Evolutionary conservation across 2,329 filamentous ascomycete species (phyloP).

Genomic region (Myriosclerotinia scirpicola): DNA sequence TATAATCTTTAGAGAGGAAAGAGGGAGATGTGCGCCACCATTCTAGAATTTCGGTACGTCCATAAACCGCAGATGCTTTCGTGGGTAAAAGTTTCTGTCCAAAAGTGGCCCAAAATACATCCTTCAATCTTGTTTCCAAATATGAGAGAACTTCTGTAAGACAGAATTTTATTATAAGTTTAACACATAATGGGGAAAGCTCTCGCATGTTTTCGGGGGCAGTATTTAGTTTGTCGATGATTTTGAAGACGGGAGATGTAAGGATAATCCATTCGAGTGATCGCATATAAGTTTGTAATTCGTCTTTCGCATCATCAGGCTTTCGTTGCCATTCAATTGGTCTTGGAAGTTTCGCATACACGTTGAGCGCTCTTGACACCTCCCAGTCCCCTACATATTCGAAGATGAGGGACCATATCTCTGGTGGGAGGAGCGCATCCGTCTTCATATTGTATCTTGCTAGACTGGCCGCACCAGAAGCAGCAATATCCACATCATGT

Average conservation of each 20-base stretch:
- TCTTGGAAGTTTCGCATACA: constrained; percentile 74
- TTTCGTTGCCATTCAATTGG: constrained; percentile 70
- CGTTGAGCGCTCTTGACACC: constrained; percentile 73
- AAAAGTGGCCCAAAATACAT: constrained; percentile 85
- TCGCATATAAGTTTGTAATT: constrained; percentile 69
- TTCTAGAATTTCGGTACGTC: constrained; percentile 78
- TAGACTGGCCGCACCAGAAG: constrained; percentile 44
- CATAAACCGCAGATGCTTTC: constrained; percentile 85
- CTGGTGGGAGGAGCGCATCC: constrained; percentile 63
- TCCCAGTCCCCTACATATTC: constrained; percentile 90
- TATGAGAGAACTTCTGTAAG: constrained; percentile 76
- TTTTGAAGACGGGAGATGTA: constrained; percentile 65
- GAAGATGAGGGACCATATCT: constrained; percentile 87
- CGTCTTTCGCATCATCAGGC: constrained; percentile 60
- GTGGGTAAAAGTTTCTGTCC: constrained; percentile 79
- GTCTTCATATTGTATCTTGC: constrained; percentile 46
- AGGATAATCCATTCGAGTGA: constrained; percentile 85
- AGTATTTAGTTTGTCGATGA: constrained; percentile 71
- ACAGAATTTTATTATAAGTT: constrained; percentile 88
- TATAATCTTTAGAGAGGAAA: constrained; percentile 82
- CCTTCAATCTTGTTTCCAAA: constrained; percentile 62
- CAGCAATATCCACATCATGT: constrained; percentile 56
- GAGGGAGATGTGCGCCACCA: constrained; percentile 87
- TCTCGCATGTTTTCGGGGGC: constrained; percentile 69
- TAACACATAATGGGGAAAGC: constrained; percentile 78